Evolutionary conservation across 371 early-diverging fungal genomes (phyloP).

Genomic region (Chytridium lagenaria): DNA sequence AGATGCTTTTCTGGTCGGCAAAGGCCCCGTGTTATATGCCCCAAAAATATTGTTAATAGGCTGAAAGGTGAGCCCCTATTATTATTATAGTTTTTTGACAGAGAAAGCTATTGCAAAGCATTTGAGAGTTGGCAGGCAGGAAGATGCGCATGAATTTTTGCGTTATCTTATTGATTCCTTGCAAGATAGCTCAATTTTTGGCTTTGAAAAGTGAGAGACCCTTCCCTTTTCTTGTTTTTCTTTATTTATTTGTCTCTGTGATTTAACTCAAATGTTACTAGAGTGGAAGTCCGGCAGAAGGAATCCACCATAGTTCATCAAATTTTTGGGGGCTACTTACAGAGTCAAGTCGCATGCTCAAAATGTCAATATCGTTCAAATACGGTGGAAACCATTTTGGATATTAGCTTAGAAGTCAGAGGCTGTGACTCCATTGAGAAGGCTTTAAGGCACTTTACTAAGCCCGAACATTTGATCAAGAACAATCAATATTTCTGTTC

Average conservation of each 20-base stretch:
- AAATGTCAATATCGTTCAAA: conserved; percentile 76
- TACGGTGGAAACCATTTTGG: conserved; percentile 77
- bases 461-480: conserved; percentile 63
- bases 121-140: conserved; percentile 81
- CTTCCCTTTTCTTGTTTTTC: neutral
- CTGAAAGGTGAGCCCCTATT: conserved; percentile 61
- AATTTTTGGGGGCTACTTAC: conserved; percentile 84
- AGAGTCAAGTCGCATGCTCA: conserved; percentile 76
- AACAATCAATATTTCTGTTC: conserved; percentile 73
- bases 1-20: conserved; percentile 49
- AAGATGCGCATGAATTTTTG: conserved; percentile 91
- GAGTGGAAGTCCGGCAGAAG: conserved; percentile 71
- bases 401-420: conserved; percentile 79
- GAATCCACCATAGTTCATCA: conserved; percentile 77
- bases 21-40: conserved; percentile 62
- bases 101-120: conserved; percentile 73
- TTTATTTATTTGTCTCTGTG: no score
- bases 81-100: conserved; percentile 18
- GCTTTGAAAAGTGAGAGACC: conserved; percentile 49
- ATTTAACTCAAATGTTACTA: conserved; percentile 29
- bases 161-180: conserved; percentile 71
- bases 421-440: conserved; percentile 64
- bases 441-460: conserved; percentile 73
- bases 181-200: conserved; percentile 57
- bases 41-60: conserved; percentile 71